phyloP scores from a whole-genome alignment of 768 basidiomycete species.

The Podaxis pistillaris region DNA sequence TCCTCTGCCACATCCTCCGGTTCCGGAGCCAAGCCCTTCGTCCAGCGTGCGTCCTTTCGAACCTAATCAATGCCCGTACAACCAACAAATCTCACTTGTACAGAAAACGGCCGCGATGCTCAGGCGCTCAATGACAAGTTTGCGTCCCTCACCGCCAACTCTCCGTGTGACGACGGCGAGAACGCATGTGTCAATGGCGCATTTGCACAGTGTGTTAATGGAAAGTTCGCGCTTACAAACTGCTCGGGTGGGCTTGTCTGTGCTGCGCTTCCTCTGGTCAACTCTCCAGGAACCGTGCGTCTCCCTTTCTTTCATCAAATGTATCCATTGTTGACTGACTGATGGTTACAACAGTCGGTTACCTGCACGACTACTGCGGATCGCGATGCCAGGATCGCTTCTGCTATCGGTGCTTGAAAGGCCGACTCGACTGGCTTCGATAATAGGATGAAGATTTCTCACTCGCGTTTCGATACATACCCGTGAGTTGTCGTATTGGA shows the following conservation, averaged over 20 bases:
- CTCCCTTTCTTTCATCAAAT: background rate
- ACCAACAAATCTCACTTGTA: slow-evolving; percentile 2
- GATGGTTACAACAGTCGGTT: slow-evolving; percentile 27
- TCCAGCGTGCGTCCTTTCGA: slow-evolving; percentile 7
- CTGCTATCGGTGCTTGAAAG: slow-evolving; percentile 32
- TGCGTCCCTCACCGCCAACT: slow-evolving; percentile 39
- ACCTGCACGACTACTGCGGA: slow-evolving; percentile 49
- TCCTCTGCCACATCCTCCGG: slow-evolving; percentile 19
- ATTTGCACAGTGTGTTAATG: slow-evolving; percentile 54
- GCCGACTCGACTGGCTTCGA: no score
- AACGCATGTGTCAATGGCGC: slow-evolving; percentile 42
- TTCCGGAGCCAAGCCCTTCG: slow-evolving; percentile 28
- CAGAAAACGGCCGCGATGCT: slow-evolving; percentile 47
- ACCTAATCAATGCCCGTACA: background rate
- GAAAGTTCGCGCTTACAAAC: slow-evolving; percentile 38
- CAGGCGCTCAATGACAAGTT: slow-evolving; percentile 54
- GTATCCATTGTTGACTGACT: background rate
- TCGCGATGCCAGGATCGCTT: slow-evolving; percentile 38
- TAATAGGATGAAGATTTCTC: background rate
- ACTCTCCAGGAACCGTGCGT: slow-evolving; percentile 41
- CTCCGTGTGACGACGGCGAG: slow-evolving; percentile 47
- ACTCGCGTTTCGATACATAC: background rate
- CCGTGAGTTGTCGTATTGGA: background rate
- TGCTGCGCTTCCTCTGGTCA: slow-evolving; percentile 54
- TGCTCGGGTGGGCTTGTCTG: slow-evolving; percentile 41